Evolutionary conservation across 2,329 filamentous ascomycete genomes (phyloP).

Genomic region (Epichloe hybrida): DNA sequence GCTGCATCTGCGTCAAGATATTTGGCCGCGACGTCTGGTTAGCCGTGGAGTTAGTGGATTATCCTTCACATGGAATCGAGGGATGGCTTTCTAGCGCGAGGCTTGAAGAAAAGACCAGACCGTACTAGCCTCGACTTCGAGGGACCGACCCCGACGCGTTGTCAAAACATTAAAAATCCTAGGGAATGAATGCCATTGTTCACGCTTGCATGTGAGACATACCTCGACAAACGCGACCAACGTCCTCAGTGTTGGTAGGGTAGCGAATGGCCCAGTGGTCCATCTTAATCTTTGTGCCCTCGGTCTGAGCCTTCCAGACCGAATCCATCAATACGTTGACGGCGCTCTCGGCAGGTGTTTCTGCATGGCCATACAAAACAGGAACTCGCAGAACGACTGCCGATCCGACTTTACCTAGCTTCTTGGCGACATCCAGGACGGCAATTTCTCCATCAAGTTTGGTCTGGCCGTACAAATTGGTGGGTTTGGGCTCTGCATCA

Average conservation of each 20-base stretch:
- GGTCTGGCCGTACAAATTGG: constrained; percentile 60
- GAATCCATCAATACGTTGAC: constrained; percentile 69
- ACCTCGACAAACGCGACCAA: constrained; percentile 63
- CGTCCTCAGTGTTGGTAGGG: constrained; percentile 81
- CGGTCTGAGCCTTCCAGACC: constrained; percentile 59
- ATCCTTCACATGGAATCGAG: not conserved
- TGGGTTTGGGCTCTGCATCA: constrained; percentile 48
- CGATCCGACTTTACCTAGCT: constrained; percentile 34
- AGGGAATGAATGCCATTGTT: not conserved
- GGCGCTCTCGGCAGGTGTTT: constrained; percentile 61
- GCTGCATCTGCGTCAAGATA: constrained; percentile 41
- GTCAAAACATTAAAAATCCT: not conserved
- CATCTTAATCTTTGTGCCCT: constrained; percentile 53
- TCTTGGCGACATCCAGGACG: constrained; percentile 47
- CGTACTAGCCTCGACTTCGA: not conserved
- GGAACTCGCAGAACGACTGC: constrained; percentile 68
- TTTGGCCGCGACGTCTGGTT: constrained; percentile 52
- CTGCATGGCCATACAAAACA: constrained; percentile 68
- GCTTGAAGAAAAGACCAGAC: not conserved
- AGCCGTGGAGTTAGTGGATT: not conserved
- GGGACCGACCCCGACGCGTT: not conserved
- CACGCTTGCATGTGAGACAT: constrained; percentile 13
- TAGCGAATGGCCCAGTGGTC: constrained; percentile 78
- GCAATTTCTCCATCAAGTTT: constrained; percentile 49
- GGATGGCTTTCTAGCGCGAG: not conserved